Conservation (phyloP, 306 rosid genomes). For the Rubus parviflorus region DNA sequence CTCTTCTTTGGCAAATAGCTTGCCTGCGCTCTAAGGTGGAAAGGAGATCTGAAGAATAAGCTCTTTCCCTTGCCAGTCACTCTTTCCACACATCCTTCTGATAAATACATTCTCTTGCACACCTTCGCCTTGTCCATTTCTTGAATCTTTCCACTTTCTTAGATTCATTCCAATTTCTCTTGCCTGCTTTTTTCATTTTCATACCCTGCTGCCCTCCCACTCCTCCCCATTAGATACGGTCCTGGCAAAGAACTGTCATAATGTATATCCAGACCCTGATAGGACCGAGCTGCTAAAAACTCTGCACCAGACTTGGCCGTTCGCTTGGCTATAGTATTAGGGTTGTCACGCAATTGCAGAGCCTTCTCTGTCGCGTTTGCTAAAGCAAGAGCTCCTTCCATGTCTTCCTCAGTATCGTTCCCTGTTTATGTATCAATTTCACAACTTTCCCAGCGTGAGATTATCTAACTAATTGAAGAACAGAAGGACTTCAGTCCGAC, state of each 20-base stretch:
- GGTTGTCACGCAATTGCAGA: constrained; percentile 58
- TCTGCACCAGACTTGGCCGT: constrained; percentile 73
- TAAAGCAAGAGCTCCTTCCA: constrained; percentile 51
- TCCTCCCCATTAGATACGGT: constrained; percentile 58
- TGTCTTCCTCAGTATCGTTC: constrained; percentile 42
- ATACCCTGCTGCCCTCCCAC: constrained; percentile 73
- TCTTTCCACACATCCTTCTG: neutral
- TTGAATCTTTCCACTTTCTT: neutral
- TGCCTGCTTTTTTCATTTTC: constrained; percentile 44
- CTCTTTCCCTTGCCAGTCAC: neutral
- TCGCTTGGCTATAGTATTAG: constrained; percentile 48
- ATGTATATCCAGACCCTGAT: constrained; percentile 69
- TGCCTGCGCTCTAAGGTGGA: neutral
- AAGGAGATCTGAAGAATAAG: neutral
- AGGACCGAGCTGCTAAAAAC: constrained; percentile 66
- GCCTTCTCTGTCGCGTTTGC: constrained; percentile 70
- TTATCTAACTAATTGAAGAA: neutral
- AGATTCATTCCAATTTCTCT: constrained; percentile 12
- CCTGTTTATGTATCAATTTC: constrained; percentile 37
- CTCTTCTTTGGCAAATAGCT: neutral
- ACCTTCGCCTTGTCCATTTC: neutral
- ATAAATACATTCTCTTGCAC: neutral
- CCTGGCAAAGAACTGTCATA: constrained; percentile 47
- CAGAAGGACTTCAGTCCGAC: neutral
- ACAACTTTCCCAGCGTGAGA: neutral